phyloP scores from a whole-genome alignment of 2,329 filamentous ascomycete genomes.

The Curvularia sp. region DNA sequence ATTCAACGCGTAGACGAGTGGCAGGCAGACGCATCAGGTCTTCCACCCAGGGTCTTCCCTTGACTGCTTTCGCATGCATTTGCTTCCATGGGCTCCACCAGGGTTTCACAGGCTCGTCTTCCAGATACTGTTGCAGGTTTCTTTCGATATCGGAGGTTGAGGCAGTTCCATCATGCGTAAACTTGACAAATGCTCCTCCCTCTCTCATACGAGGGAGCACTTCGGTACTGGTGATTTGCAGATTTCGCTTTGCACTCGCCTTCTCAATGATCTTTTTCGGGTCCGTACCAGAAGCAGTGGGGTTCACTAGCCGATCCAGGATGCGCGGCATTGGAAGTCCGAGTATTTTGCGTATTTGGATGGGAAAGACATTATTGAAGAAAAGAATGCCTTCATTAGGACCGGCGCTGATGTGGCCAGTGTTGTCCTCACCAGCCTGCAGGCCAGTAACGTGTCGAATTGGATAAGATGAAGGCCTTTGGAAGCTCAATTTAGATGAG shows the following conservation, averaged over 20 bases:
- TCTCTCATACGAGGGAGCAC: constrained; percentile 87
- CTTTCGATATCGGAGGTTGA: constrained; percentile 64
- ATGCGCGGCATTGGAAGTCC: constrained; percentile 61
- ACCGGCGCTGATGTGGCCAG: constrained; percentile 80
- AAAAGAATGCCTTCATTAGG: constrained; percentile 85
- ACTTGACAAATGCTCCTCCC: constrained; percentile 92
- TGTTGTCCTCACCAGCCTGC: constrained; percentile 67
- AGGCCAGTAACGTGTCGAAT: constrained; percentile 41
- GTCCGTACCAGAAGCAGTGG: constrained; percentile 61
- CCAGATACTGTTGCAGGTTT: constrained; percentile 67
- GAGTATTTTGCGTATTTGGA: constrained; percentile 71
- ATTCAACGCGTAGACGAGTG: constrained; percentile 79
- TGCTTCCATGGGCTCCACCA: constrained; percentile 88
- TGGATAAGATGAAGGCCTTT: constrained; percentile 15
- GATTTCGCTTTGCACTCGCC: constrained; percentile 65
- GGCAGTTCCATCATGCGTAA: constrained; percentile 62
- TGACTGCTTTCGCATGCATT: constrained; percentile 75
- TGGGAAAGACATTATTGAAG: constrained; percentile 89
- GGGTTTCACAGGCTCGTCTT: constrained; percentile 75
- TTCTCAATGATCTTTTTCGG: constrained; percentile 61
- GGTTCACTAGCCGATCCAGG: constrained; percentile 60
- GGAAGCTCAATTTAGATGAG: constrained; percentile 1
- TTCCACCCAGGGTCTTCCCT: constrained; percentile 90
- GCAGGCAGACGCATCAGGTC: constrained; percentile 86
- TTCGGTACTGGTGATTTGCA: constrained; percentile 75